Evolutionary conservation across 306 rosid genomes (phyloP).

Genomic region (Adenanthera pavonina): DNA sequence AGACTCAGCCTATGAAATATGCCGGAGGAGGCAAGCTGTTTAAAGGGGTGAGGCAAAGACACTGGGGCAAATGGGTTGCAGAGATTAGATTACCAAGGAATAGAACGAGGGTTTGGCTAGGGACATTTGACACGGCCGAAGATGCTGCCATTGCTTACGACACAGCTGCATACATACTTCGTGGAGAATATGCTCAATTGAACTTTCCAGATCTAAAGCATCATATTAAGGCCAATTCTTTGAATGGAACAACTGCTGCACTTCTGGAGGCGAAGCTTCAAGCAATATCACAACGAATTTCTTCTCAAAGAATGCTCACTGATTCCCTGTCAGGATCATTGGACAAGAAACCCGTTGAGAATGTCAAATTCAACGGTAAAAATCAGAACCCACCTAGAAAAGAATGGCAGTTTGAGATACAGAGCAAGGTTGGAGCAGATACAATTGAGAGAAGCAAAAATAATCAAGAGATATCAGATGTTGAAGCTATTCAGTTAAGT

Average conservation of each 20-base stretch:
- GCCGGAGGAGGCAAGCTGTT: conserved; percentile 64
- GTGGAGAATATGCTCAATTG: conserved; percentile 85
- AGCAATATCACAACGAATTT: conserved; percentile 55
- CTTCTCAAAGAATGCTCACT: conserved; percentile 14
- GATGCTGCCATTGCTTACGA: conserved; percentile 95
- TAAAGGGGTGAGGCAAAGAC: conserved; percentile 95
- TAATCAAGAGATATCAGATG: conserved; percentile 49
- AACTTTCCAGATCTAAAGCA: conserved; percentile 82
- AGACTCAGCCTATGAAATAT: conserved; percentile 75
- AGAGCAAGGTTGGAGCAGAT: conserved; percentile 43
- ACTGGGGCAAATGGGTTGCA: conserved; percentile 99
- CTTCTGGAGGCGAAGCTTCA: conserved; percentile 83
- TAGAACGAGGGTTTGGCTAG: conserved; percentile 89
- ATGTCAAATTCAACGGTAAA: conserved; percentile 28
- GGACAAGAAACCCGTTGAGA: conserved; percentile 38
- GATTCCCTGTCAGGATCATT: conserved; percentile 24
- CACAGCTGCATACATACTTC: conserved; percentile 86
- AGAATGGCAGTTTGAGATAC: conserved; percentile 46
- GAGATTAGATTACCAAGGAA: conserved; percentile 93
- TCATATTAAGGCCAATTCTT: conserved; percentile 65
- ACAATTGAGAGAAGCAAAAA: conserved; percentile 56
- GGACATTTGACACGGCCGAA: conserved; percentile 88
- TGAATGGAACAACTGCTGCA: conserved; percentile 74
- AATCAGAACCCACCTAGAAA: conserved; percentile 45
- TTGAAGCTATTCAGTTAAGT: conserved; percentile 81